phyloP scores from a whole-genome alignment of 2,329 filamentous ascomycete species.

The Thielaviopsis ethacetica region DNA sequence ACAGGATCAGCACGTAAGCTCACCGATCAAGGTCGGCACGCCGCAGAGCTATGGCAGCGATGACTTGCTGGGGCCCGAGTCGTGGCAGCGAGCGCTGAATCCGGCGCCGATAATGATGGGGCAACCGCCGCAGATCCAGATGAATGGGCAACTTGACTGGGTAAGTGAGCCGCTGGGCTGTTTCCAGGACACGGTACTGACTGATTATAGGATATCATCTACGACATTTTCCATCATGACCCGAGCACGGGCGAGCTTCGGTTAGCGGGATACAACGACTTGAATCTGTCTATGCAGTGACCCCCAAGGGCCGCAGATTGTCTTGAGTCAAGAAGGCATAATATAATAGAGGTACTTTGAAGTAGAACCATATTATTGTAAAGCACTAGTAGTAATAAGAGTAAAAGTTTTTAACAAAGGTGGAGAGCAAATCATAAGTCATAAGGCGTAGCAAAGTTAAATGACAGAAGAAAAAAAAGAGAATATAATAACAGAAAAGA shows the following conservation, averaged over 20 bases:
- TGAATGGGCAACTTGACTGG: not conserved
- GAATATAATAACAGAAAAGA: not conserved
- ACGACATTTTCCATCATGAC: conserved; percentile 22
- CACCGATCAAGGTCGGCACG: not conserved
- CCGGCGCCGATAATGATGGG: not conserved
- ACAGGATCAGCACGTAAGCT: not conserved
- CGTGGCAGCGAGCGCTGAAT: not conserved
- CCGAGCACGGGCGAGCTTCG: conserved; percentile 23
- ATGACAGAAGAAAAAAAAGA: conserved; percentile 8
- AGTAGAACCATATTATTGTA: conserved; percentile 5
- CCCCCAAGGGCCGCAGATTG: too few species aligned
- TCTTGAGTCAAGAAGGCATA: too few species aligned
- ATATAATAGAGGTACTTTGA: not conserved
- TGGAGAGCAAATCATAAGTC: not conserved
- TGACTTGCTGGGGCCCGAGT: conserved; percentile 4
- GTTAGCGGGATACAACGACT: conserved; percentile 23
- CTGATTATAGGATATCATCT: conserved; percentile 20
- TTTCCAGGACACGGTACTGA: not conserved
- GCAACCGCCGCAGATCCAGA: not conserved
- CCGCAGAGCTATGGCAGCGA: not conserved
- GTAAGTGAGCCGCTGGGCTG: not conserved
- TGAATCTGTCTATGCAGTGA: conserved; percentile 18
- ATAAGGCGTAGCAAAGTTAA: conserved; percentile 3
- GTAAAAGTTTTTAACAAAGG: conserved; percentile 2
- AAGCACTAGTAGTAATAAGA: conserved; percentile 1